Conservation (phyloP, 192 early-diverging fungal genomes). For the Gryganskiella cystojenkinii region DNA sequence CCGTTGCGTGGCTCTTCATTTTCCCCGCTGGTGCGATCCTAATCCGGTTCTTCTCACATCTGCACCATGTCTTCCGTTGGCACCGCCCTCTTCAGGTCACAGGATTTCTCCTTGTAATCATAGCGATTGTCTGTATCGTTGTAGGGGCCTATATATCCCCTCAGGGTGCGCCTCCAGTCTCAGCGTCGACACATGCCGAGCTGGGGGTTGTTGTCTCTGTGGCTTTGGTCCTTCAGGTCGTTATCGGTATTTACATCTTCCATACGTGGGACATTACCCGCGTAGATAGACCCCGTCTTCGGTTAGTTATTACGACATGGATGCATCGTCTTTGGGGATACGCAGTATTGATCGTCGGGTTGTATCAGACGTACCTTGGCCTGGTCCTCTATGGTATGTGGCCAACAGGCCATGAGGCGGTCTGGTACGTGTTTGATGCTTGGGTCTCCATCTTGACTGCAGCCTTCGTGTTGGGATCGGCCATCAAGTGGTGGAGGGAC, state of each 20-base stretch:
- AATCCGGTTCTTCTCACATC: conserved; percentile 29
- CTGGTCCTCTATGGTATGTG: conserved; percentile 27
- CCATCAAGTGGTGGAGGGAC: too few relatives aligned
- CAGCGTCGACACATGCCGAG: conserved; percentile 4
- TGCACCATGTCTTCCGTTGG: conserved; percentile 24
- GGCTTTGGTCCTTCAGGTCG: conserved; percentile 23
- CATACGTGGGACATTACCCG: conserved; percentile 15
- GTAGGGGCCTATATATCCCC: conserved; percentile 5
- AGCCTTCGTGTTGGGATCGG: background rate
- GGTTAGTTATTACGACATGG: conserved; percentile 19
- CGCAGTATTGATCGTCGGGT: conserved; percentile 14
- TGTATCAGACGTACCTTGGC: conserved; percentile 21
- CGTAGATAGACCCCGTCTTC: too few relatives aligned
- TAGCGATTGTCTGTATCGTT: conserved; percentile 16
- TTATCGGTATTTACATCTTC: conserved; percentile 33
- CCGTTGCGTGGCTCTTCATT: conserved; percentile 26
- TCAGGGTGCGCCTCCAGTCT: background rate
- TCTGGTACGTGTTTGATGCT: conserved; percentile 22
- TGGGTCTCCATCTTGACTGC: conserved; percentile 20
- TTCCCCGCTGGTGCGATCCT: conserved; percentile 31
- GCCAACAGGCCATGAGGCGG: conserved; percentile 30
- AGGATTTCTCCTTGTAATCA: conserved; percentile 13
- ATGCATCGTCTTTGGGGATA: conserved; percentile 45
- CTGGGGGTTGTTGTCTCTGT: conserved; percentile 16
- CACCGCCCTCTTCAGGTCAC: conserved; percentile 36